phyloP scores from a whole-genome alignment of 768 basidiomycete species.

The Strobilomyces dryophilus region DNA sequence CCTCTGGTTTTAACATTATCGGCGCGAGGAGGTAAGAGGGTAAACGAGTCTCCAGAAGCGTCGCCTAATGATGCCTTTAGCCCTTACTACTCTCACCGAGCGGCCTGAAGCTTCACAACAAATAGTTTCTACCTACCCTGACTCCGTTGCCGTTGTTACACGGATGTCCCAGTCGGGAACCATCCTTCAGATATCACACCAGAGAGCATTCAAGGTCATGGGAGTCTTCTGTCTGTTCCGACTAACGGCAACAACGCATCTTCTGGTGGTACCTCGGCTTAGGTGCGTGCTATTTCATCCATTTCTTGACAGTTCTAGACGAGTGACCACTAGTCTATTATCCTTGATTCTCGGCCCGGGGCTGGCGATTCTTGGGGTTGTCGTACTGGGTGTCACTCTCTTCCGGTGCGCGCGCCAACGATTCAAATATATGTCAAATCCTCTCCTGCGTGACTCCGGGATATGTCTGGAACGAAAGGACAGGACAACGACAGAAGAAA shows the following conservation, averaged over 20 bases:
- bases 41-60: not conserved
- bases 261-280: not conserved
- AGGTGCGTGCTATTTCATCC: constrained; percentile 7
- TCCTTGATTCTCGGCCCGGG: constrained; percentile 9
- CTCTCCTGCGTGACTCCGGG: not conserved
- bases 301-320: not conserved
- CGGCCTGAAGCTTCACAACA: not conserved
- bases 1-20: not conserved
- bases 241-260: not conserved
- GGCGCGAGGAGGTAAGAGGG: constrained; percentile 9
- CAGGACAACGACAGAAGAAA: not conserved
- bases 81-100: not conserved
- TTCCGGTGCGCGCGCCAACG: constrained; percentile 2
- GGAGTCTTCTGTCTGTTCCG: not conserved
- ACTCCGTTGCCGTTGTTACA: not conserved
- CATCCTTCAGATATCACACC: not conserved
- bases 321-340: constrained; percentile 5
- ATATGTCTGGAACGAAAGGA: not conserved
- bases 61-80: not conserved
- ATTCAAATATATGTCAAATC: not conserved
- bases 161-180: not conserved
- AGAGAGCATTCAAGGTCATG: not conserved
- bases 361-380: constrained; percentile 4
- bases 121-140: not conserved
- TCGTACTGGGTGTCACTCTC: constrained; percentile 7